Conservation (phyloP, 2,329 filamentous ascomycete species). For the Penicillium olsonii region DNA sequence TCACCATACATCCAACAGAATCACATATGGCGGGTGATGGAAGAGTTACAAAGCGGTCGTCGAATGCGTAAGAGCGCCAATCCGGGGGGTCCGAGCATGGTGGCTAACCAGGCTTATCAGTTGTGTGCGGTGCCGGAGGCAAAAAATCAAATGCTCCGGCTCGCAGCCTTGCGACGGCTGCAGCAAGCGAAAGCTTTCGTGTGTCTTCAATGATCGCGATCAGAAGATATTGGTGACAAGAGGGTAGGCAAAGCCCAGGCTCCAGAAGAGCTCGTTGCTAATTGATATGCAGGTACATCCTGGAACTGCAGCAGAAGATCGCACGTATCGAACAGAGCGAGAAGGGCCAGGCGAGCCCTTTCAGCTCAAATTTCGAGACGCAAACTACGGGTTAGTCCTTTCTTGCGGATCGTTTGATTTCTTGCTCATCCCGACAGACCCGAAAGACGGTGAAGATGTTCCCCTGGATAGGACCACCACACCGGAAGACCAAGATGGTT, state of each 20-base stretch:
- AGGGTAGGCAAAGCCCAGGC: slow-evolving; percentile 35
- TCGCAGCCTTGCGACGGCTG: slow-evolving; percentile 48
- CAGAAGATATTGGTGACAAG: slow-evolving; percentile 53
- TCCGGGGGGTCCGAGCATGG: not conserved
- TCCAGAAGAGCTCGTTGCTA: slow-evolving; percentile 2
- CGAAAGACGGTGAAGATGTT: slow-evolving; percentile 22
- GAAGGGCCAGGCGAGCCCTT: slow-evolving; percentile 16
- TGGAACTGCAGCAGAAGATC: slow-evolving; percentile 38
- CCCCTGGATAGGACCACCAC: slow-evolving; percentile 15
- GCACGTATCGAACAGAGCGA: slow-evolving; percentile 22
- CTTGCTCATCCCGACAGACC: slow-evolving; percentile 13
- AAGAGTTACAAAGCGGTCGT: slow-evolving; percentile 34
- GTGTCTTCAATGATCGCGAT: slow-evolving; percentile 49
- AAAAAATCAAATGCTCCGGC: slow-evolving; percentile 51
- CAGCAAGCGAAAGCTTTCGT: slow-evolving; percentile 45
- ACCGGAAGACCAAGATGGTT: slow-evolving; percentile 12
- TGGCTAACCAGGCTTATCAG: slow-evolving; percentile 26
- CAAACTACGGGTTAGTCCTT: slow-evolving; percentile 13
- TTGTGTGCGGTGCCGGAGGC: slow-evolving; percentile 48
- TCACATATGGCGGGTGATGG: slow-evolving; percentile 20
- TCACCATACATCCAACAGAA: slow-evolving; percentile 1
- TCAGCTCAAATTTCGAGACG: slow-evolving; percentile 20
- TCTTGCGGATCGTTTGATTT: not conserved
- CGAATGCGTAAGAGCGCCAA: slow-evolving; percentile 32
- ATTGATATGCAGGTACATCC: slow-evolving; percentile 35